phyloP scores from a whole-genome alignment of 352 stramenopile genomes.

The Phytophthora aleatoria region DNA sequence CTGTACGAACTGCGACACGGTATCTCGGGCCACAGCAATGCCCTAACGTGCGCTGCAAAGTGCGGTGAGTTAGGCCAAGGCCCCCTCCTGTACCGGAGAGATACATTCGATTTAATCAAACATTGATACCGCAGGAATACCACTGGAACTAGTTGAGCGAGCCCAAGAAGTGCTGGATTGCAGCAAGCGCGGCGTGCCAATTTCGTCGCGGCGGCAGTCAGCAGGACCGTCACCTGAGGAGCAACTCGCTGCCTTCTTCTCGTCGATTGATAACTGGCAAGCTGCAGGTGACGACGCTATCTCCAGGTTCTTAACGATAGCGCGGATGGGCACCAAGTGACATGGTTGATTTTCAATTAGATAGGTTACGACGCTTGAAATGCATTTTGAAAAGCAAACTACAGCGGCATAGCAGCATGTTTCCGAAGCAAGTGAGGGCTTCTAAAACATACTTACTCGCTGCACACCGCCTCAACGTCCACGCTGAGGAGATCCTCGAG shows the following conservation, averaged over 20 bases:
- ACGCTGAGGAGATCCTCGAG: slow-evolving; percentile 62
- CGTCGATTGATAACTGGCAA: slow-evolving; percentile 60
- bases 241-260: slow-evolving; percentile 49
- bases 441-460: slow-evolving; percentile 21
- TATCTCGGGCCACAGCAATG: slow-evolving; percentile 75
- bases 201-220: slow-evolving; percentile 32
- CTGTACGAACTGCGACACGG: slow-evolving; percentile 69
- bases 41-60: slow-evolving; percentile 63
- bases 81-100: background rate
- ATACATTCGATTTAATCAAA: slow-evolving; percentile 11
- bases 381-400: background rate
- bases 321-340: slow-evolving; percentile 46
- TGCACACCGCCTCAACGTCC: slow-evolving; percentile 46
- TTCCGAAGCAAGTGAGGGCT: slow-evolving; percentile 17
- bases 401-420: slow-evolving; percentile 1
- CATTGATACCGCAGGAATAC: slow-evolving; percentile 41
- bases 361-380: slow-evolving; percentile 9
- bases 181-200: slow-evolving; percentile 28
- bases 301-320: slow-evolving; percentile 58
- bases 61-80: slow-evolving; percentile 46
- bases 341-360: background rate
- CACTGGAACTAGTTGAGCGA: slow-evolving; percentile 43
- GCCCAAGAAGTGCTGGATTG: slow-evolving; percentile 52
- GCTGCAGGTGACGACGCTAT: slow-evolving; percentile 45
- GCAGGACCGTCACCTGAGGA: slow-evolving; percentile 44